Base-by-base conservation (phyloP, 345 rosid genomes). In the Brassica napus region DNA sequence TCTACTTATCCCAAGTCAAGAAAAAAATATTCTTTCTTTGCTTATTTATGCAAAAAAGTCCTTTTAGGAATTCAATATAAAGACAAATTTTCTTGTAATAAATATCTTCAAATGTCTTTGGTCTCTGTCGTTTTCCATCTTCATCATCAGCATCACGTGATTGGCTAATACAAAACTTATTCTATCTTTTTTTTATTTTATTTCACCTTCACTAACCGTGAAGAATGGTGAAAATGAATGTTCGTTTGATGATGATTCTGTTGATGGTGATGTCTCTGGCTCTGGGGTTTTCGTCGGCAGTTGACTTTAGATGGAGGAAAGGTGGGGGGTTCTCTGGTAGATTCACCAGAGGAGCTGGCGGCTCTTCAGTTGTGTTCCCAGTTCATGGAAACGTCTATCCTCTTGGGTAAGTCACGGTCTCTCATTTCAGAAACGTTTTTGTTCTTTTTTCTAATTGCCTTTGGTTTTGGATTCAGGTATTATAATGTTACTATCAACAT, bases 301-400 rank as follows among this genome's bases (percentile, higher is more conserved):
- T 84, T 68, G 86, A 85, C 55, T 82, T 78, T 55, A 81, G 82
- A 84, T 84, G 81, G 84, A 80, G 88, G 71, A 86, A 82, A 68
- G 57, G 78, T 7, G 28, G 58, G 0, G 71, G 65, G 3, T 69
- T 83, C 8, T 83, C 85, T 9, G 77, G 82, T 24, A 73, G 83
- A 83, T 76, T 81, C 47, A 83, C 83, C 63, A 81, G 85, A 83
- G 86, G 85, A 83, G 86, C 83, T 74, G 85, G 80, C 70, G 87
- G 75, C 30, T 85, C 97, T 67, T 92, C 94, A 58, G 44, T 88
- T 34, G 86, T 90, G 15, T 85, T 92, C 55, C 91, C 89, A 11
- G 84, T 92, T 72, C 85, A 90, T 74, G 97, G 97, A 9, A 90
- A 92, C 74, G 94, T 92, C 47, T 92, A 89, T 86, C 97, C 94